Evolutionary conservation across 441 rosid species (phyloP), one percentile per base, ranked within the genome.

Genomic region (Pelargonium fulgidum): DNA sequence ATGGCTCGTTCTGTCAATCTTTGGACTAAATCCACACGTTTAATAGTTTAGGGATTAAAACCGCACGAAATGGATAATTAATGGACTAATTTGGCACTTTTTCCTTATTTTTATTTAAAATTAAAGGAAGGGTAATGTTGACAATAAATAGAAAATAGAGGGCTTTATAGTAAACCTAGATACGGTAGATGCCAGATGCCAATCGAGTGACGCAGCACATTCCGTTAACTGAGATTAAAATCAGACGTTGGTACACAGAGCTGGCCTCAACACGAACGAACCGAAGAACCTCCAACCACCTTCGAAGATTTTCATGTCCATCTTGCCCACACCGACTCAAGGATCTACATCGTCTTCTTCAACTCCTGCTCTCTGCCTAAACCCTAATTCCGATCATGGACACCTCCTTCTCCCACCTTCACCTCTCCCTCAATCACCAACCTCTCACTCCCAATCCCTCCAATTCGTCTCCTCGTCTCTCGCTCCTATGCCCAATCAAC

Each of bases 261-360:
- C 64, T 67, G 65, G 79, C 77, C 79, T 63, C 75, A 71, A 70
- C 81, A 78, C 81, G 78, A 78, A 74, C 74, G 56, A 69, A 68
- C 16, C 7, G 17, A 19, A 22, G 59, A 52, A 14, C 11, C 56
- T 47, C 12, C 24, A 3, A 24, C 48, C 41, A 12, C 36, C 74
- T 67, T 65, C 73, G 72, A 68, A 75, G 74, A 73, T 39, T 88
- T 94, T 94, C 94, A 94, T 92, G 99, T 92, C 98, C 99, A 90
- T 89, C 93, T 87, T 83, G 92, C 92, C 96, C 82, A 62, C 90
- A 71, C 81, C 85, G 68, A 63, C 82, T 19, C 83, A 83, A 86
- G 87, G 86, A 80, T 80, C 83, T 79, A 75, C 69, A 7, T 80
- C 93, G 66, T 81, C 86, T n/a, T 78, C 89, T 47, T 78, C 87